Conservation (phyloP, 2,329 filamentous ascomycete genomes). For the Fusarium papillatum region DNA sequence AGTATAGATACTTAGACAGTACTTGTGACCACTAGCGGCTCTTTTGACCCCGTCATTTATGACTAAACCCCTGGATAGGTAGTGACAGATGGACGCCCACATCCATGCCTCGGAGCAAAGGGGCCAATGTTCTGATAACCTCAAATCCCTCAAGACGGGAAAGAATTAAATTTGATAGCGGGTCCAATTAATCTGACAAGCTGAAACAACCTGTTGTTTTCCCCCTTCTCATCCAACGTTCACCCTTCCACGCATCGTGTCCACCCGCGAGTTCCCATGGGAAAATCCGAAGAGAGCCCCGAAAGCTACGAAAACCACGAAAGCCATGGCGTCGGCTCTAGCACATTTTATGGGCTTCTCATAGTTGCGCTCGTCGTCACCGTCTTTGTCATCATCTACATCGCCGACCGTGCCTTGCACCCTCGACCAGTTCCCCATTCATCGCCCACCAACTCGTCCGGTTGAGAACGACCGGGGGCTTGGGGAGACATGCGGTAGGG, state of each 20-base stretch:
- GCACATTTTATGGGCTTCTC: background rate
- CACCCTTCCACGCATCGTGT: background rate
- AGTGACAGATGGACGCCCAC: background rate
- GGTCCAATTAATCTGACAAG: no score
- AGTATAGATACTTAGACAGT: background rate
- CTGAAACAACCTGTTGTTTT: background rate
- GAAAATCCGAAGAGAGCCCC: background rate
- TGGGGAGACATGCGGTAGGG: slow-evolving; percentile 12
- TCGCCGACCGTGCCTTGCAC: background rate
- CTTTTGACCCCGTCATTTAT: background rate
- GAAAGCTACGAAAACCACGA: background rate
- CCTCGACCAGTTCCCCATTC: background rate
- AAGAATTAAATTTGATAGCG: background rate
- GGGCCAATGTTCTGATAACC: background rate
- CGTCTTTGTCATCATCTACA: slow-evolving; percentile 7
- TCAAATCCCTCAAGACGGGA: background rate
- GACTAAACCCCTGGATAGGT: background rate
- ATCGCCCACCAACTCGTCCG: slow-evolving; percentile 2
- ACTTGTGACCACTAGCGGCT: background rate
- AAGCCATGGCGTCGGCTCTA: background rate
- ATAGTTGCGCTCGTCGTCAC: background rate
- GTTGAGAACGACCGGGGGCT: background rate
- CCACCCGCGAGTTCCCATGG: background rate
- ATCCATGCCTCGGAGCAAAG: background rate
- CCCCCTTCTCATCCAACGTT: background rate